A percentile compares a stretch with the other conserved stretches of the same genome.
phyloP scores from a whole-genome alignment of 2,329 filamentous ascomycete genomes.

The Trichoderma sp. region DNA sequence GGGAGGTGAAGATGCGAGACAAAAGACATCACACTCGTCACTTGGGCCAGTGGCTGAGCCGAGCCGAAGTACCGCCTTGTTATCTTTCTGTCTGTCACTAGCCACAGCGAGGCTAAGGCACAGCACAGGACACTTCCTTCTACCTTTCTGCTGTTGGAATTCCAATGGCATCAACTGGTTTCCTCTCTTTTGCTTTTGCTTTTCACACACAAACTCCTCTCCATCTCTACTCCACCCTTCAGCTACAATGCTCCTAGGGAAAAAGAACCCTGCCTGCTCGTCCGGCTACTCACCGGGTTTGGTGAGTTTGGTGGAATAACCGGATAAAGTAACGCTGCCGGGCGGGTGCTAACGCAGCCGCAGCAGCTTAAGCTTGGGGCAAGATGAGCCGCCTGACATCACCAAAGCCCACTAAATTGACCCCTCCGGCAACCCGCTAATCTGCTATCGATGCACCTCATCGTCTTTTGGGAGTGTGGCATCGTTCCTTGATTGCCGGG shows the following conservation, averaged over 20 bases:
- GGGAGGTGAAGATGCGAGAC: background rate
- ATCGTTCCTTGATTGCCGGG: background rate
- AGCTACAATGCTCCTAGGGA: background rate
- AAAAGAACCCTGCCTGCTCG: too few species aligned
- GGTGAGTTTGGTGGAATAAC: background rate
- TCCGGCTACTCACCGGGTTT: background rate
- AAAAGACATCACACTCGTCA: background rate
- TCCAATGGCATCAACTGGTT: background rate
- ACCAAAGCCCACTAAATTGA: slow-evolving; percentile 2
- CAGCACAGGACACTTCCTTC: background rate
- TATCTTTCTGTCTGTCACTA: background rate
- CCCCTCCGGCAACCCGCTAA: slow-evolving; percentile 11
- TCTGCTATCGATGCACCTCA: background rate
- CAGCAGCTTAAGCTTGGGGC: background rate
- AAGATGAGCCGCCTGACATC: background rate
- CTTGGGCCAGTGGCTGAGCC: background rate
- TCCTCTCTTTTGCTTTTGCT: too few species aligned
- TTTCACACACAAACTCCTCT: background rate
- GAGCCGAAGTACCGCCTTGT: background rate
- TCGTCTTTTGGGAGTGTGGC: too few species aligned
- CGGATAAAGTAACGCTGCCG: background rate
- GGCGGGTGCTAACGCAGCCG: background rate
- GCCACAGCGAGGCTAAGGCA: slow-evolving; percentile 5
- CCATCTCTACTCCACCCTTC: background rate
- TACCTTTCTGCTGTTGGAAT: background rate